These are phyloP conservation scores for Pleodorina starrii DNA, from an alignment of 139 green algal species.

Conservation along the genomic window DNA sequence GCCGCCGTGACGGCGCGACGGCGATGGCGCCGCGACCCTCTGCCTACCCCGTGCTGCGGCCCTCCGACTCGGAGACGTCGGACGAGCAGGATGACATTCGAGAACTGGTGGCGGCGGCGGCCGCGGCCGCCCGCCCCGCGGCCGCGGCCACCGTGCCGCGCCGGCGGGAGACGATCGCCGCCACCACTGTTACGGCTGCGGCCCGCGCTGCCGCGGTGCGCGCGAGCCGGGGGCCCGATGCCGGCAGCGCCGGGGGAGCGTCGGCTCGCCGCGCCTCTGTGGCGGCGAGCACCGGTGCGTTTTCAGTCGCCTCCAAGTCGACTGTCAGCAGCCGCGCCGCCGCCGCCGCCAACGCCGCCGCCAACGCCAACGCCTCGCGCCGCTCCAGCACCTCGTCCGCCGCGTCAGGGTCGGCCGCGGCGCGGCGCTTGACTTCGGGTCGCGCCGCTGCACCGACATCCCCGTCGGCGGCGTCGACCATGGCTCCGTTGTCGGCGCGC, in stretches of 20 bases:
- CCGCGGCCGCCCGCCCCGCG: too few species aligned
- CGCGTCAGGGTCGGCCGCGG: not conserved
- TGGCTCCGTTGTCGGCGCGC: not conserved
- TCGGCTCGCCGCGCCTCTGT: too few species aligned
- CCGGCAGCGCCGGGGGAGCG: too few species aligned
- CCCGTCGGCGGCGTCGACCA: too few species aligned
- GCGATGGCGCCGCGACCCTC: not conserved
- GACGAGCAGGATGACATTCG: not conserved
- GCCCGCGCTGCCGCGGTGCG: not conserved
- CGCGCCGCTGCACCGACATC: not conserved
- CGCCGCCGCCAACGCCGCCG: not conserved
- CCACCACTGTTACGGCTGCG: not conserved
- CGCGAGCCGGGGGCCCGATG: too few species aligned
- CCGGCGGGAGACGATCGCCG: not conserved
- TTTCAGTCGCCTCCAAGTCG: too few species aligned
- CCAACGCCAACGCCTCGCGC: not conserved
- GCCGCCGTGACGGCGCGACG: not conserved
- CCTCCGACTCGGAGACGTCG: conserved; percentile 1
- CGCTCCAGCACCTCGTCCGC: not conserved
- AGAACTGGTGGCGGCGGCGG: not conserved
- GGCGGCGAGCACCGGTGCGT: too few species aligned
- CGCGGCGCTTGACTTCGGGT: not conserved
- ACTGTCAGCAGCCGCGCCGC: too few species aligned
- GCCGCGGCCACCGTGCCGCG: not conserved
- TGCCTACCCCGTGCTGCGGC: not conserved